Conservation (phyloP, 305 asterid species). For the Solanum hybrid region DNA sequence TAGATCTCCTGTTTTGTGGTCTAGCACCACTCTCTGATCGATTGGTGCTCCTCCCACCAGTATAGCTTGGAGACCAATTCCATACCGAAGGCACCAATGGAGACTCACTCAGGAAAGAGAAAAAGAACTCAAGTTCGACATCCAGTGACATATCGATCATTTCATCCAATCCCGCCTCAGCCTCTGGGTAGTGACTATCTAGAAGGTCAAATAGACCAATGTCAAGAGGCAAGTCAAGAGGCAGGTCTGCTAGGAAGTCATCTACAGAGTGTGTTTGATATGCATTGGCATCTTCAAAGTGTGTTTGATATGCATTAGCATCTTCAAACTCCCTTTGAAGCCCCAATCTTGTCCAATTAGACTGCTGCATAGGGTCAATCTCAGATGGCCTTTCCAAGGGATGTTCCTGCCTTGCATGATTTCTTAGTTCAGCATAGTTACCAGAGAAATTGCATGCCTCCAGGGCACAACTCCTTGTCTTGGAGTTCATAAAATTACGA, state of each 20-base stretch:
- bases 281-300: slow-evolving; percentile 36
- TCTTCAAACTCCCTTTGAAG: slow-evolving; percentile 42
- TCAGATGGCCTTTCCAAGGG: slow-evolving; percentile 49
- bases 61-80: slow-evolving; percentile 10
- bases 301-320: slow-evolving; percentile 32
- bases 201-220: slow-evolving; percentile 30
- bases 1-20: neutral
- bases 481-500: slow-evolving; percentile 44
- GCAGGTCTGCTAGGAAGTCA: slow-evolving; percentile 10
- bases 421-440: slow-evolving; percentile 50
- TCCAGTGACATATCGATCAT: slow-evolving; percentile 7
- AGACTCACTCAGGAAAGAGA: slow-evolving; percentile 20
- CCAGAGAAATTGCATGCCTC: slow-evolving; percentile 57
- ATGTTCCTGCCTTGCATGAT: slow-evolving; percentile 68
- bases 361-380: slow-evolving; percentile 37
- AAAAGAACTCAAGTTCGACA: slow-evolving; percentile 18
- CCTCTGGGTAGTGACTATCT: slow-evolving; percentile 17
- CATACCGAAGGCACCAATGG: slow-evolving; percentile 13
- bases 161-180: slow-evolving; percentile 21
- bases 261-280: slow-evolving; percentile 23
- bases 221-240: slow-evolving; percentile 16
- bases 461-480: slow-evolving; percentile 50
- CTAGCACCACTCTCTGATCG: neutral
- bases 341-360: slow-evolving; percentile 50
- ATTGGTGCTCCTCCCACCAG: neutral